Evolutionary conservation across 768 basidiomycete species (phyloP).

Genomic region (Amanita polypyramis): DNA sequence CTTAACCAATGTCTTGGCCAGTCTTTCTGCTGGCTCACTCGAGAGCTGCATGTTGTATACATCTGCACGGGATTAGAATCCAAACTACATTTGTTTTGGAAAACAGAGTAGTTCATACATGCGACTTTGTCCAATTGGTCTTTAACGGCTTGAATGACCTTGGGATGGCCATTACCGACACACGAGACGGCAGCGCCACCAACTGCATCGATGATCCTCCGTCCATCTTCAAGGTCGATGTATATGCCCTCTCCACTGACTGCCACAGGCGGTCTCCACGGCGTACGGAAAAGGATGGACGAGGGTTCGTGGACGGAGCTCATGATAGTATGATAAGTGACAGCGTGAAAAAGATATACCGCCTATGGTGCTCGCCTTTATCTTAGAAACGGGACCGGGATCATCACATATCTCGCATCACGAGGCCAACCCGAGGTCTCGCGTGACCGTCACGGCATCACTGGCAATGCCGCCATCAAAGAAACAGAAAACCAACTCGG

Average conservation of each 20-base stretch:
- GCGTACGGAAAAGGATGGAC: conserved; percentile 55
- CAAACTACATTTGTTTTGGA: background rate
- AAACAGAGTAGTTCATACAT: conserved; percentile 37
- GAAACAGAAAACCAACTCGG: conserved; percentile 23
- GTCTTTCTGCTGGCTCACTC: conserved; percentile 70
- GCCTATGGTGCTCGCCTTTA: background rate
- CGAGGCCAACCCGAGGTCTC: too few species aligned
- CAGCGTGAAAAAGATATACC: background rate
- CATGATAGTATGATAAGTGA: background rate
- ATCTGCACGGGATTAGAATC: conserved; percentile 33
- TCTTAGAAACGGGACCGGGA: background rate
- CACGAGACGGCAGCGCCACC: conserved; percentile 83
- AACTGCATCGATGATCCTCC: conserved; percentile 62
- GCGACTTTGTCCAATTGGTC: conserved; percentile 70
- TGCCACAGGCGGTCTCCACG: conserved; percentile 67
- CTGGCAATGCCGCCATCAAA: conserved; percentile 30
- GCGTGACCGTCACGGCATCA: background rate
- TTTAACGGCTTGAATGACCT: conserved; percentile 64
- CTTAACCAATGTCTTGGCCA: conserved; percentile 59
- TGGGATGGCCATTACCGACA: conserved; percentile 65
- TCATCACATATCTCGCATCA: too few species aligned
- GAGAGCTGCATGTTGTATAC: conserved; percentile 83
- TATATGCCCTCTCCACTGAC: conserved; percentile 58
- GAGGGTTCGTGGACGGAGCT: conserved; percentile 8
- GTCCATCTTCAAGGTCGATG: conserved; percentile 60